phyloP scores from a whole-genome alignment of 352 stramenopile species.

The Bremia lactucae region DNA sequence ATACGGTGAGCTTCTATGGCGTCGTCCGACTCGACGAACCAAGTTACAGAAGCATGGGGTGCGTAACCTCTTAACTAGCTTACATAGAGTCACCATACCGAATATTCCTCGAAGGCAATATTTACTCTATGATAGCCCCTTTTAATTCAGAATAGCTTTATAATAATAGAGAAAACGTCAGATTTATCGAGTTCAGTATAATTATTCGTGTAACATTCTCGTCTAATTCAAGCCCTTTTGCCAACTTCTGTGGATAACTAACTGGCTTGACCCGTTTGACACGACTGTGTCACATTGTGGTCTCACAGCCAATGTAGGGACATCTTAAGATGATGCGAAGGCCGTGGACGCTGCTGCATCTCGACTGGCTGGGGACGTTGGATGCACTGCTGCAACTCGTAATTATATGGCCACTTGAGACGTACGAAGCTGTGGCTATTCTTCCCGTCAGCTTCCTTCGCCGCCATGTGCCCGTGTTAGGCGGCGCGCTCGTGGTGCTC shows the following conservation, averaged over 20 bases:
- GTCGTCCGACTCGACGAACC: too few species aligned
- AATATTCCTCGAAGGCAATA: too few species aligned
- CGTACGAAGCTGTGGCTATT: conserved; percentile 70
- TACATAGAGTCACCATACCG: too few species aligned
- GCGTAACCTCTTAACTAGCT: too few species aligned
- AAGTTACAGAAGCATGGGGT: too few species aligned
- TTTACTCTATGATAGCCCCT: not conserved
- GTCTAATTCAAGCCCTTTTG: too few species aligned
- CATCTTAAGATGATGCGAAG: conserved; percentile 8
- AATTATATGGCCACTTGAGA: conserved; percentile 54
- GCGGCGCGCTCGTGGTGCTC: conserved; percentile 63
- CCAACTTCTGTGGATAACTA: too few species aligned
- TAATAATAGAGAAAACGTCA: too few species aligned
- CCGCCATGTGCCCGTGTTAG: conserved; percentile 59
- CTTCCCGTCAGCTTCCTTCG: conserved; percentile 63
- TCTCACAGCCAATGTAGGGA: conserved; percentile 9
- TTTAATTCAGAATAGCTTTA: too few species aligned
- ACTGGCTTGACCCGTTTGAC: conserved; percentile 7
- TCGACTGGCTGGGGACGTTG: conserved; percentile 30
- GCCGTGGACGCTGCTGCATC: conserved; percentile 15
- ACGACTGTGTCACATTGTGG: not conserved
- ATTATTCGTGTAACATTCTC: too few species aligned
- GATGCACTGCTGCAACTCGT: conserved; percentile 40
- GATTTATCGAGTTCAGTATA: too few species aligned
- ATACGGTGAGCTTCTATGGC: too few species aligned